Base-by-base conservation (phyloP, 2,329 filamentous ascomycete genomes). In the Ustilaginoidea virens region DNA sequence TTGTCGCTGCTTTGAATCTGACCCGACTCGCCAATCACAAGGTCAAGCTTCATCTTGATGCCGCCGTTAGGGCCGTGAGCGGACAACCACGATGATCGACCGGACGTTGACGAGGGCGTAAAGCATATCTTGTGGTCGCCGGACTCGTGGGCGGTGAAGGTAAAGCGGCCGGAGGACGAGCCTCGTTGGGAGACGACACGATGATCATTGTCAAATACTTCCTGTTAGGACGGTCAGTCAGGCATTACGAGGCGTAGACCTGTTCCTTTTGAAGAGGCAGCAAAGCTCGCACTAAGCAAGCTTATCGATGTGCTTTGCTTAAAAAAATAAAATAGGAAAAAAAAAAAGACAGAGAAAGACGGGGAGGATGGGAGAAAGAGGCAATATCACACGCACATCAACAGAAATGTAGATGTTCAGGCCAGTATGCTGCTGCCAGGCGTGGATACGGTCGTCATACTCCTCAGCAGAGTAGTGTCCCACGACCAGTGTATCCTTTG, bases 61-160 rank as follows among this genome's bases (percentile, higher is more conserved):
- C 77, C 80, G 41, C 82, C 82, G 44, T 78, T 74, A 37, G 72
- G 63, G 34, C 63, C 58, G 27, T 64, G 61, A 28, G 64, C 60
- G 32, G 66, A 73, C 39, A 92, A 65, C 82, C 83, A 93, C 46
- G 72, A 74, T 27, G 67, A 60, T 27, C 66, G 65, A 26, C 74
- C 70, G 31, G 71, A 74, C 39, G 70, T 77, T 40, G 82, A 85
- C 27, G 72, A 75, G 11, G 87, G 82, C 4, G 77, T 82, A 60
- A 96, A 92, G 69, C 90, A 98, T 55, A 98, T 74, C 52, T 76
- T 76, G 70, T 98, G 90, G 55, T 93, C 81, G 52, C 90, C 90
- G n/a, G 80, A 70, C 53, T 94, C 90, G 49, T 83, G 81, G 29
- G 90, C 82, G 40, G 77, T 85, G 69, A 98, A 96, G 47, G 87